Evolutionary conservation across 116 monocot genomes (phyloP).

Genomic region (Trichopus zeylanicus): DNA sequence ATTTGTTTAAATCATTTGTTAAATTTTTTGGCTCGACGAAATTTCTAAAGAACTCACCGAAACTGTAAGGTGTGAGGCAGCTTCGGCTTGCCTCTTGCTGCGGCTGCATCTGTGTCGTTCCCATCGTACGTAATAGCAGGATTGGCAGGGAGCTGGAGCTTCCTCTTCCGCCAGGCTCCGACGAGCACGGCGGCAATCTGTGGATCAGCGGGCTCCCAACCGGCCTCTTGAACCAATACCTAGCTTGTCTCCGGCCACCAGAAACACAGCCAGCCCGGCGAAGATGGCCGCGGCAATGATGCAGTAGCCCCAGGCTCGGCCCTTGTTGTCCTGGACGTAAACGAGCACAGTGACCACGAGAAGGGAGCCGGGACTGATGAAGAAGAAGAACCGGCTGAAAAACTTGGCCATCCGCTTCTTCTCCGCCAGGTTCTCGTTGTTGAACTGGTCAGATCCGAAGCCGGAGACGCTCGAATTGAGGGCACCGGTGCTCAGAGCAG

Average conservation of each 20-base stretch:
- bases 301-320: constrained; percentile 60
- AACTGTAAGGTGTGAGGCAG: constrained; percentile 33
- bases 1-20: too few relatives aligned
- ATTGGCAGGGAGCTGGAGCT: constrained; percentile 25
- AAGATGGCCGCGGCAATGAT: constrained; percentile 50
- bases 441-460: constrained; percentile 94
- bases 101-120: not conserved
- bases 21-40: too few relatives aligned
- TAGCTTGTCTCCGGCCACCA: constrained; percentile 28
- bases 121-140: constrained; percentile 15
- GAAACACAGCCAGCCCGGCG: constrained; percentile 30
- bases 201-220: constrained; percentile 46
- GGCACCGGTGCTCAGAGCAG: constrained; percentile 71
- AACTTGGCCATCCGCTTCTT: constrained; percentile 52
- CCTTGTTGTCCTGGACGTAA: constrained; percentile 77
- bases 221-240: constrained; percentile 48
- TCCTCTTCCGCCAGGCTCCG: constrained; percentile 34
- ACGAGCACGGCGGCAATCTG: constrained; percentile 38
- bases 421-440: constrained; percentile 42
- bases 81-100: constrained; percentile 17
- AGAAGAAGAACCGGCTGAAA: constrained; percentile 91
- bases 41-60: too few relatives aligned
- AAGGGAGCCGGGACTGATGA: constrained; percentile 73
- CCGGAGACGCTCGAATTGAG: constrained; percentile 90
- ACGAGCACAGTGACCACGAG: constrained; percentile 72